A percentile compares a stretch with the other conserved stretches of the same genome.
These are phyloP conservation scores for Xerocomus nothofagi DNA, from an alignment of 1,284 basidiomycete genomes.

Conservation along the genomic window DNA sequence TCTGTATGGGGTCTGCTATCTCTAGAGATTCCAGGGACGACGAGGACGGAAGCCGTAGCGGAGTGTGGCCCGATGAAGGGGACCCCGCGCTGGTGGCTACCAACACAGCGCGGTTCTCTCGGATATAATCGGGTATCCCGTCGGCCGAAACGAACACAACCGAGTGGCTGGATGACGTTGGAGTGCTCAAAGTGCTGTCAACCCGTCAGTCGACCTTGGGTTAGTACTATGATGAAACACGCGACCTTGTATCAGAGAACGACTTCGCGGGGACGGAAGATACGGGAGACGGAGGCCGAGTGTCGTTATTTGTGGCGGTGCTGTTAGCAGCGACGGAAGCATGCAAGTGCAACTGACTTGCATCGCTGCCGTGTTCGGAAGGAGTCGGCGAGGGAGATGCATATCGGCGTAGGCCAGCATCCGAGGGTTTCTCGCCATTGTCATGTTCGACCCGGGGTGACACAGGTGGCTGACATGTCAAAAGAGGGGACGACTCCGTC, in stretches of 20 bases:
- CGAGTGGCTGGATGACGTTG: conserved; percentile 22
- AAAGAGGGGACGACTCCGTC: conserved; percentile 1
- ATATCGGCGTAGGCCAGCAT: not conserved
- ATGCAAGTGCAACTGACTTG: not conserved
- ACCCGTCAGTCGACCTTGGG: not conserved
- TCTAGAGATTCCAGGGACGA: conserved; percentile 20
- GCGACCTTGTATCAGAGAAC: conserved; percentile 23
- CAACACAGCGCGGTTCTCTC: conserved; percentile 33
- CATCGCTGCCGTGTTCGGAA: conserved; percentile 31
- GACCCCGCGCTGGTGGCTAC: conserved; percentile 33
- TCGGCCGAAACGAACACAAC: conserved; percentile 34
- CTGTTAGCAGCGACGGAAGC: conserved; percentile 2
- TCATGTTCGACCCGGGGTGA: not conserved
- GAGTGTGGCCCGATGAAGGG: conserved; percentile 21
- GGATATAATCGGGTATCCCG: conserved; percentile 33
- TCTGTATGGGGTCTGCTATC: not conserved
- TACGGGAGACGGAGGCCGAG: conserved; percentile 8
- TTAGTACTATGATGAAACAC: not conserved
- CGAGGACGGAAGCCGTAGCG: conserved; percentile 19
- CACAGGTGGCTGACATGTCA: conserved; percentile 1
- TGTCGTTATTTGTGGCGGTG: conserved; percentile 2
- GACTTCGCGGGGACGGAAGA: conserved; percentile 15
- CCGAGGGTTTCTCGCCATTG: not conserved
- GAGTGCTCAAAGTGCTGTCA: conserved; percentile 12
- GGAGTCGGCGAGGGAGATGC: conserved; percentile 29